phyloP scores from a whole-genome alignment of 768 basidiomycete genomes.

The Suillus lakei region DNA sequence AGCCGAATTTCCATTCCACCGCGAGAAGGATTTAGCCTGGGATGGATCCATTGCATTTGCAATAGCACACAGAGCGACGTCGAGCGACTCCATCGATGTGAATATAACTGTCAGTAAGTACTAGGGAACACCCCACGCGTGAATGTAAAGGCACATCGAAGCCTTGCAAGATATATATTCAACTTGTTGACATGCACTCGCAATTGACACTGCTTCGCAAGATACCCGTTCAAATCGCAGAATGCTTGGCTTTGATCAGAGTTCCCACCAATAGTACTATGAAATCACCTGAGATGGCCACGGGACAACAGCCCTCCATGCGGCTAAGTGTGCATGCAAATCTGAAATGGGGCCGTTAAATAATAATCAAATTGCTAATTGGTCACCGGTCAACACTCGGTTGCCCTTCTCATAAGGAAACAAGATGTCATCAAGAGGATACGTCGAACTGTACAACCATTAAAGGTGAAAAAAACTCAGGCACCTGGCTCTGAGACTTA shows the following conservation, averaged over 20 bases:
- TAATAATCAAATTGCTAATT: not conserved
- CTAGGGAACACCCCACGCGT: not conserved
- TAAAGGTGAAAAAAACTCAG: not conserved
- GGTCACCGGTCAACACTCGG: not conserved
- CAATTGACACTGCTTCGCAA: not conserved
- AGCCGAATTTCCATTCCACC: not conserved
- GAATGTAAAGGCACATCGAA: not conserved
- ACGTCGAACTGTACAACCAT: not conserved
- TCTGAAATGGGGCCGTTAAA: not conserved
- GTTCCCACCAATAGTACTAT: not conserved
- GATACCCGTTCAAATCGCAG: not conserved
- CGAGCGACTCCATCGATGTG: not conserved
- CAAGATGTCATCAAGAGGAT: not conserved
- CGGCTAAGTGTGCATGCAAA: not conserved
- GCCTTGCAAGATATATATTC: not conserved
- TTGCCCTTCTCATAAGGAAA: not conserved
- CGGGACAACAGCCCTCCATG: not conserved
- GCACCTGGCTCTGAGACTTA: not conserved
- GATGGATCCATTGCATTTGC: not conserved
- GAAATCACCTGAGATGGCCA: not conserved
- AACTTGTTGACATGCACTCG: not conserved
- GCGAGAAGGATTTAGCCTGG: not conserved
- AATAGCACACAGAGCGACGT: not conserved
- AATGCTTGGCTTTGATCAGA: not conserved
- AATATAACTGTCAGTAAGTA: not conserved